Evolutionary conservation across 1,284 basidiomycete genomes (phyloP), one percentile per base, ranked within the genome.

Genomic region (Cutaneotrichosporon sp.): DNA sequence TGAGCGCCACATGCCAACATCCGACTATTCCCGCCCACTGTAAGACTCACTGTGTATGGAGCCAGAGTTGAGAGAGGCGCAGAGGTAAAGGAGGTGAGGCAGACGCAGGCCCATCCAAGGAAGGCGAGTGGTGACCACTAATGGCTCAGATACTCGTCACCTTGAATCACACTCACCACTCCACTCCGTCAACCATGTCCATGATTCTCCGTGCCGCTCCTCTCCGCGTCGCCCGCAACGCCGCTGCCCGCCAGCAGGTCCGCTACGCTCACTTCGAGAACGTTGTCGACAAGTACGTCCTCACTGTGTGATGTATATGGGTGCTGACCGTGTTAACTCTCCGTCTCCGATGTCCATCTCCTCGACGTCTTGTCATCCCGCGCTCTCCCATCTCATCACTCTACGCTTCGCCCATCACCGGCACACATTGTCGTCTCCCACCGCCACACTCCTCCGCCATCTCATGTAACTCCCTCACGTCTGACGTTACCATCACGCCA

Each of bases 201-300:
- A 63, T 63, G 61, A 53, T 66, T 56, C 36, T 66, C 61, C 65
- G 65, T 42, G 55, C 65, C 58, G 55, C 58, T 50, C 58, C 64
- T 47, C 60, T 63, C 62, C 62, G 62, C 64, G 66, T 53, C 49
- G 59, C 62, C 42, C 66, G 63, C 55, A 10, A 49, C 40, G 58
- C 58, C 58, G 49, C 32, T 56, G 30, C n/a, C 55, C 64, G 56
- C 56, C 62, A 52, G 53, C 64, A 65, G 64, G 62, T 46, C 57
- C 66, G 66, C 57, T 38, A n/a, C 30, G 56, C 46, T 50, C 66
- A 68, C 66, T 40, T 65, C 40, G 66, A 68, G 66, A 68, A 68
- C 64, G 30, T 30, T 2, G 64, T 68, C 56, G 62, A 68, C 66
- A 60, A 68, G 66, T 68, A 46, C 60, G 66, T 65, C 21, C 10